Percentiles rank a stretch among this genome's conserved stretches.
These are phyloP conservation scores for Nicotiana rustica DNA, from an alignment of 305 asterid genomes.

Conservation along the genomic window DNA sequence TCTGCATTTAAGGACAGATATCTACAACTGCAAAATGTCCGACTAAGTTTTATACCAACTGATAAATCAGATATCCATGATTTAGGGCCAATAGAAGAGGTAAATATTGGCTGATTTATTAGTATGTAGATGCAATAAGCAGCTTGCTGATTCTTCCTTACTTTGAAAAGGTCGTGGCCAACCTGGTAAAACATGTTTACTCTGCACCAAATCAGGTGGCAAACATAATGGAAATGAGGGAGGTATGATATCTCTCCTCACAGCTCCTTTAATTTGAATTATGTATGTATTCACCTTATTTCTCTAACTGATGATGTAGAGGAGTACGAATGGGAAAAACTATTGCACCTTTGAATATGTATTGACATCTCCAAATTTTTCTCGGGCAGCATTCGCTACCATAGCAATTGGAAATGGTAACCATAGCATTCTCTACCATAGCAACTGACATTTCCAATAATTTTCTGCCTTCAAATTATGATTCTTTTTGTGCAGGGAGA, in stretches of 20 bases:
- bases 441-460: too few species aligned
- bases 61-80: constrained; percentile 78
- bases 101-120: constrained; percentile 19
- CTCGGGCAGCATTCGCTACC: constrained; percentile 88
- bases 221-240: constrained; percentile 67
- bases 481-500: constrained; percentile 60
- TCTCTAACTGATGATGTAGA: constrained; percentile 50
- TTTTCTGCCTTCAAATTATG: not conserved
- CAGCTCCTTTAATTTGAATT: not conserved
- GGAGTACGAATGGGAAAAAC: constrained; percentile 68
- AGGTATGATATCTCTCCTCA: constrained; percentile 52
- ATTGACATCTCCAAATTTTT: constrained; percentile 71
- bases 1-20: constrained; percentile 90
- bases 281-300: not conserved
- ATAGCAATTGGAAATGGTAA: constrained; percentile 87
- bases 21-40: constrained; percentile 81
- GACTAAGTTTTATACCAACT: constrained; percentile 84
- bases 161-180: constrained; percentile 54
- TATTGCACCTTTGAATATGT: constrained; percentile 81
- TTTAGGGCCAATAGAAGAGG: constrained; percentile 85
- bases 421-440: too few species aligned
- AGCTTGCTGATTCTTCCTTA: not conserved
- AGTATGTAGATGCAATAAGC: not conserved
- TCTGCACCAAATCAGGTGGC: constrained; percentile 80
- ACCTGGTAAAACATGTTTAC: constrained; percentile 64